phyloP scores from a whole-genome alignment of 805 yeast species.

The Nakazawaea anatomiae region DNA sequence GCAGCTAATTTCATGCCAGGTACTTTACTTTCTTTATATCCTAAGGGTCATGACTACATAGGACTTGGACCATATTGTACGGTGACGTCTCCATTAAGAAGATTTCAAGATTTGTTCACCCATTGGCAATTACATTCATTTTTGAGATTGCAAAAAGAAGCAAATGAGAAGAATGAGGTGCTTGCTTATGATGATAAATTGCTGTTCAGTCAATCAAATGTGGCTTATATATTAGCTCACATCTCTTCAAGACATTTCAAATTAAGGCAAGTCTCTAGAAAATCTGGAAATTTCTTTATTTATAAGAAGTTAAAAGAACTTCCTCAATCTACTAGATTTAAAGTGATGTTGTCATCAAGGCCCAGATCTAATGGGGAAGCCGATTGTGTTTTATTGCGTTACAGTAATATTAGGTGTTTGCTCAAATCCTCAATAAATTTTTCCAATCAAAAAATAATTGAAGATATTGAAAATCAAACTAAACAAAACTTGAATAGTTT shows the following conservation, averaged over 20 bases:
- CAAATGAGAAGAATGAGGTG: constrained; percentile 9
- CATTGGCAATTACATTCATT: constrained; percentile 67
- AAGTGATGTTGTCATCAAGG: constrained; percentile 35
- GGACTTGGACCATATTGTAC: constrained; percentile 63
- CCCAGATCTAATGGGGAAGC: constrained; percentile 32
- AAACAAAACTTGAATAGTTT: constrained; percentile 13
- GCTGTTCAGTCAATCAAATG: constrained; percentile 25
- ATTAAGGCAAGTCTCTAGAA: constrained; percentile 23
- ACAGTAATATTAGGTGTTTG: constrained; percentile 22
- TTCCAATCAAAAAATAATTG: neutral
- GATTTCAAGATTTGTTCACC: constrained; percentile 73
- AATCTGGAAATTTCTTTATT: constrained; percentile 31
- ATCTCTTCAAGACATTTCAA: constrained; percentile 39
- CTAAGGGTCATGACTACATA: constrained; percentile 52
- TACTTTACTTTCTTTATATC: constrained; percentile 42
- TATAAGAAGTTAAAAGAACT: constrained; percentile 20
- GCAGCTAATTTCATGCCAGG: constrained; percentile 39
- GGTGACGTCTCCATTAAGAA: constrained; percentile 84
- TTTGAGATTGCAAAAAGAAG: constrained; percentile 16
- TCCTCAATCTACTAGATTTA: constrained; percentile 12
- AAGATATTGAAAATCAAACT: constrained; percentile 19
- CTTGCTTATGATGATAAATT: constrained; percentile 11
- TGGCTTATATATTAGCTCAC: constrained; percentile 33
- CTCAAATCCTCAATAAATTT: constrained; percentile 17
- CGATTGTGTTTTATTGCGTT: constrained; percentile 23